Evolutionary conservation across 768 basidiomycete genomes (phyloP), one percentile per base, ranked within the genome.

Genomic region (Phlebiopsis gigantea): DNA sequence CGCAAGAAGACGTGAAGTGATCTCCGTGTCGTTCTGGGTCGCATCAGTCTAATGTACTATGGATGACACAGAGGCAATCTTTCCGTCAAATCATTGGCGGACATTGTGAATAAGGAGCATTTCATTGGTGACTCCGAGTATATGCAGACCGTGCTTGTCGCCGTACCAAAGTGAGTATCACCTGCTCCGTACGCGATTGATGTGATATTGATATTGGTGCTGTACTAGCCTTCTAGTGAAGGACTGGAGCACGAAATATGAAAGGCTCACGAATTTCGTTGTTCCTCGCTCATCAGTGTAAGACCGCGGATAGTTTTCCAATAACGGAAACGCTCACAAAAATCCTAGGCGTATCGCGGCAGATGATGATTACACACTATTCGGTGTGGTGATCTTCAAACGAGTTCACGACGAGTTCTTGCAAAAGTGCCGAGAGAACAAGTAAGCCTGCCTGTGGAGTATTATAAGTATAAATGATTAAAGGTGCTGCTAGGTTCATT

Each of bases 361-460:
- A 25, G 97, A 99, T 67, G 88, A 93, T 55, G 97, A 98, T 63
- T 99, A 86, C 70, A 78, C 81, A 24, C 78, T 99, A 15, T 93
- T 88, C 65, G 77, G 81, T 12, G 92, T 93, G 4, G 90, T 95
- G 39, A 75, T 97, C 31, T 99, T 99, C 80, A 84, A 84, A 66
- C 85, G 89, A 63, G 84, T 93, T 34, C 88, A 90, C 66, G 97
- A 98, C 62, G 89, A 95, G 57, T 98, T 96, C 68, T 72, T 85
- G 2, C 94, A 98, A 73, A 95, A 90, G 68, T 96, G 93, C 67
- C 78, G 97, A 58, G 97, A 98, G 70, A 87, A 92, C 71, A 98
- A 96, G 93, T 96, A 64, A 62, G 79, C 41, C 24, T 24, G 10
- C 25, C 28, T 39, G 26, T 5, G 39, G 21, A 34, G 19, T 42